phyloP scores from a whole-genome alignment of 805 yeast genomes.

The Lipomyces spencermartinsiae region DNA sequence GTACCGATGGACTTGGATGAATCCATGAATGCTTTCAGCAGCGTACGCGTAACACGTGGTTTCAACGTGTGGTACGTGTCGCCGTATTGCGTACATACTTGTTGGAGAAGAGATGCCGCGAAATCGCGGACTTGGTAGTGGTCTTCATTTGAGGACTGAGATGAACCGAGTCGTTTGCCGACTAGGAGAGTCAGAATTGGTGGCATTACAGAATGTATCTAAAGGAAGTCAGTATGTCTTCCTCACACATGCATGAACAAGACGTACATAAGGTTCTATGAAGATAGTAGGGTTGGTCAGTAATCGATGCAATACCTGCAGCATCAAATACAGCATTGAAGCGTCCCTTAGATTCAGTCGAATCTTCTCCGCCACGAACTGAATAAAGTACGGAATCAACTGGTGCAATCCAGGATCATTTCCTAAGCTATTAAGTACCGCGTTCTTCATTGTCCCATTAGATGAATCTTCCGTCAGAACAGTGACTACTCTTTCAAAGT shows the following conservation, averaged over 20 bases:
- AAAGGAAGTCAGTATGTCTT: conserved; percentile 41
- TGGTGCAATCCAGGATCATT: conserved; percentile 97
- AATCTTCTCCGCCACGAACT: conserved; percentile 91
- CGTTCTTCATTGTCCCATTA: conserved; percentile 63
- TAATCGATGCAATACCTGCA: conserved; percentile 85
- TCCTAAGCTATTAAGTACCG: conserved; percentile 83
- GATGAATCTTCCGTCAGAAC: conserved; percentile 66
- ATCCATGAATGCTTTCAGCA: conserved; percentile 88
- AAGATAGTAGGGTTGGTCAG: conserved; percentile 83
- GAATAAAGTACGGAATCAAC: conserved; percentile 93
- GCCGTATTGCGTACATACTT: conserved; percentile 80
- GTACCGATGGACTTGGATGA: conserved; percentile 84
- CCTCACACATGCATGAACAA: not conserved
- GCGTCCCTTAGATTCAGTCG: conserved; percentile 83
- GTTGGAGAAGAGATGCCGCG: conserved; percentile 81
- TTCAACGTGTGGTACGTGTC: conserved; percentile 85
- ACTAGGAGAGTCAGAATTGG: conserved; percentile 86
- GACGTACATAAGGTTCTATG: conserved; percentile 69
- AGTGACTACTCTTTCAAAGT: conserved; percentile 86
- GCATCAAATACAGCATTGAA: conserved; percentile 75
- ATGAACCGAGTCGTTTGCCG: conserved; percentile 83
- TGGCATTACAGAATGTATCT: conserved; percentile 97
- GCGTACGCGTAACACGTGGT: conserved; percentile 92
- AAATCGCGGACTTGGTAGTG: conserved; percentile 78
- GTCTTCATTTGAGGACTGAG: conserved; percentile 46